These are phyloP conservation scores for Peronospora farinosa DNA, from an alignment of 352 stramenopile species.

Conservation along the genomic window DNA sequence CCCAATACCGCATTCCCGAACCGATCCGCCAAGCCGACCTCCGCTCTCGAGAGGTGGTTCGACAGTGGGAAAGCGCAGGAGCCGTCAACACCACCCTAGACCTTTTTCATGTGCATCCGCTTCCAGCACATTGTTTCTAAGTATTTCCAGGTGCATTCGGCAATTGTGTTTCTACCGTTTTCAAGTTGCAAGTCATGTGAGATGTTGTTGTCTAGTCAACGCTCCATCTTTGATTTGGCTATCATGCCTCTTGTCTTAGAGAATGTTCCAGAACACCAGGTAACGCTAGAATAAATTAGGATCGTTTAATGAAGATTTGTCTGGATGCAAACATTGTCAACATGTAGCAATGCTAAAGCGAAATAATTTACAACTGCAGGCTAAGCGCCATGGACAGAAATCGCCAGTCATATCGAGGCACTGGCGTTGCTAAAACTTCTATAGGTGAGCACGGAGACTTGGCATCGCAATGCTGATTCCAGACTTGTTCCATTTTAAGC, in stretches of 20 bases:
- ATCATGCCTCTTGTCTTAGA: too few species aligned
- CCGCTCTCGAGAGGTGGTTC: conserved; percentile 68
- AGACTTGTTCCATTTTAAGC: conserved; percentile 21
- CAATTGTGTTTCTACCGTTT: too few species aligned
- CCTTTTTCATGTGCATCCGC: conserved; percentile 21
- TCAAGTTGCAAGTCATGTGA: too few species aligned
- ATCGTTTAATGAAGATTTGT: conserved; percentile 7
- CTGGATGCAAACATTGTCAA: background rate
- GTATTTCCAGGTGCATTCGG: background rate
- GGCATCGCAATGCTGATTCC: conserved; percentile 1
- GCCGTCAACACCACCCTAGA: conserved; percentile 53
- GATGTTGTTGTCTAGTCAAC: too few species aligned
- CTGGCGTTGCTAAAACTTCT: conserved; percentile 9
- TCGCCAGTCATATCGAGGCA: conserved; percentile 22
- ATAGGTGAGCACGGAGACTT: conserved; percentile 30
- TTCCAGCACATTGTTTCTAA: conserved; percentile 5
- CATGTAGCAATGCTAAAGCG: conserved; percentile 1
- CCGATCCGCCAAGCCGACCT: conserved; percentile 83
- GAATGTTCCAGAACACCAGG: too few species aligned
- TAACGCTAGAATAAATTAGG: conserved; percentile 27
- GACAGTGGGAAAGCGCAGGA: conserved; percentile 48
- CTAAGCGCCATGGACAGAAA: conserved; percentile 38
- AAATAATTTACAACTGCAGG: conserved; percentile 27
- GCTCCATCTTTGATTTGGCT: too few species aligned
- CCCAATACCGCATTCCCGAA: conserved; percentile 67